Percentiles rank a stretch among this genome's conserved stretches.
Conservation (phyloP, 2,329 filamentous ascomycete species). For the Penicillium glabrum region DNA sequence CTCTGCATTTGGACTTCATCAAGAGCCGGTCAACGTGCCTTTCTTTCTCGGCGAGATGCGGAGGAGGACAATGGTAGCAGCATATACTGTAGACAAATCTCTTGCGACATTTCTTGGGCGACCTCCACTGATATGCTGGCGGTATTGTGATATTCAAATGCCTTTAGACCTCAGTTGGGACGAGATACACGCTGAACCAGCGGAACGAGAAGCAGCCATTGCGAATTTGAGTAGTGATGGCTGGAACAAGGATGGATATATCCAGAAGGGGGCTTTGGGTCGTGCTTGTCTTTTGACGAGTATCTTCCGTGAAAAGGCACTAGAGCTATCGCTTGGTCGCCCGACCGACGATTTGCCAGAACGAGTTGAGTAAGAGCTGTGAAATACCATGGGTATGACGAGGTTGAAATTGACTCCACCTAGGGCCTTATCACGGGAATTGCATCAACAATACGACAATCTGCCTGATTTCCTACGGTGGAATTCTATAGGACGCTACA, state of each 20-base stretch:
- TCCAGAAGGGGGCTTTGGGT: conserved; percentile 8
- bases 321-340: conserved; percentile 22
- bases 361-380: conserved; percentile 16
- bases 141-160: conserved; percentile 27
- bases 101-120: conserved; percentile 31
- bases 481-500: neutral
- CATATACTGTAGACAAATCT: conserved; percentile 29
- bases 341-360: conserved; percentile 14
- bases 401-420: neutral
- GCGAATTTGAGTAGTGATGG: conserved; percentile 4
- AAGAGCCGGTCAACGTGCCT: conserved; percentile 30
- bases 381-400: neutral
- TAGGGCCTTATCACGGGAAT: conserved; percentile 18
- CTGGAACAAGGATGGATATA: conserved; percentile 7
- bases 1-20: conserved; percentile 42
- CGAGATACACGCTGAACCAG: conserved; percentile 16
- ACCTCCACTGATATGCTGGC: conserved; percentile 29
- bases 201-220: conserved; percentile 7
- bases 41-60: conserved; percentile 30
- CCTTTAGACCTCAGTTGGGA: conserved; percentile 32
- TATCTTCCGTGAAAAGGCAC: conserved; percentile 20
- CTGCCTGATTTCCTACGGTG: conserved; percentile 23
- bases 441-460: conserved; percentile 9
- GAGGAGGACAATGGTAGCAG: conserved; percentile 25
- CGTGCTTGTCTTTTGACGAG: conserved; percentile 10